Base-by-base conservation (phyloP, 2,329 filamentous ascomycete genomes). In the Fusarium sp. region DNA sequence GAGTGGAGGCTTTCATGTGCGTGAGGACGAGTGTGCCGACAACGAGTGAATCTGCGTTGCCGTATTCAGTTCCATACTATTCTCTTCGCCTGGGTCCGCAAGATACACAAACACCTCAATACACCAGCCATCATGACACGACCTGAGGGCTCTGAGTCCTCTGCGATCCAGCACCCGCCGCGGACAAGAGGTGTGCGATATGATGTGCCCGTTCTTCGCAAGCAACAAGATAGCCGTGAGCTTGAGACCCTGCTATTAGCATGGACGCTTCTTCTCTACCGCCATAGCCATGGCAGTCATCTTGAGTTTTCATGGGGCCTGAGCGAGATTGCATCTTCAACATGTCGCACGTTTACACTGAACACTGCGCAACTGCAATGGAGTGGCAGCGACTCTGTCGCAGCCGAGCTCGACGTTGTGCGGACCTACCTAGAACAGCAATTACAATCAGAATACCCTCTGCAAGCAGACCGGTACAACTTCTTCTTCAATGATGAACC, bases 401-500 rank as follows among this genome's bases (percentile, higher is more conserved):
- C 50, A 15, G 57, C 59, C 2, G 62, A 68, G 31, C 50, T 69
- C 1, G n/a, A 65, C 13, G 57, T 54, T 4, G 44, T 68, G 6
- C 65, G 57, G 11, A 38, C 23, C 6, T 58, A 69, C 9, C 46
- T 66, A 8, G 49, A 47, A 5, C 48, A 68, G 4, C 49, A 68
- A 15, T 14, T 66, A 33, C 43, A 52, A n/a, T 37, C 53, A 17
- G 48, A 60, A 19, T 7, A 39, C 2, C 44, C 57, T 2, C 9
- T 52, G 9, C 45, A 44, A 15, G 45, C 49, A n/a, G 45, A 57
- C 1, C 52, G 48, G 4, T 60, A 51, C 19, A 57, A 33, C 3
- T 45, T 69, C 39, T 66, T 67, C 56, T 52, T 69, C 19, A 69
- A 69, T n/a, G 66, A 69, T 11, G 66, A 69, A 21, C 53, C 48